A percentile compares a stretch with the other conserved stretches of the same genome.
These are phyloP conservation scores for Fusarium sambucinum DNA, from an alignment of 2,329 filamentous ascomycete species.

Conservation along the genomic window DNA sequence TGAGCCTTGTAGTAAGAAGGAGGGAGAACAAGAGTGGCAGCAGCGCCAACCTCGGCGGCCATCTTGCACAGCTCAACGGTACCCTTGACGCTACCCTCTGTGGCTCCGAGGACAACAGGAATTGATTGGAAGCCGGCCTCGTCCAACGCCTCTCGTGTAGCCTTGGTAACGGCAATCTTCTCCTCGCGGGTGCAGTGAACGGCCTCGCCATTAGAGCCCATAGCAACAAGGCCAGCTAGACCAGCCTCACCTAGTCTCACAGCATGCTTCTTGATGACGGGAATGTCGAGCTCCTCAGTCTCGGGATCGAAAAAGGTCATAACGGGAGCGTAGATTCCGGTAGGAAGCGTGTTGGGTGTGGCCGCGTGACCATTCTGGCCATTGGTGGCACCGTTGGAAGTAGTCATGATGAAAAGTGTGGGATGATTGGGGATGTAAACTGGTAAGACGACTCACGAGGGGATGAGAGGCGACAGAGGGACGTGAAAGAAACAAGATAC, in stretches of 20 bases:
- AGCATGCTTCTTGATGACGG: slow-evolving; percentile 83
- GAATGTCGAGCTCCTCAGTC: slow-evolving; percentile 86
- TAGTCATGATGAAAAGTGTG: slow-evolving; percentile 43
- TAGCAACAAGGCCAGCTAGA: slow-evolving; percentile 83
- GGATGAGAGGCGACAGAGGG: slow-evolving; percentile 14
- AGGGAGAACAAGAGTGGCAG: slow-evolving; percentile 83
- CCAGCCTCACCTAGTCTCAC: slow-evolving; percentile 81
- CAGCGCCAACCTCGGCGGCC: slow-evolving; percentile 76
- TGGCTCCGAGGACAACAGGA: slow-evolving; percentile 86
- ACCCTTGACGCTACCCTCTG: slow-evolving; percentile 82
- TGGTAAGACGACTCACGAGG: neutral
- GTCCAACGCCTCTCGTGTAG: slow-evolving; percentile 85
- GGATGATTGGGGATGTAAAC: neutral
- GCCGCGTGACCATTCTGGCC: slow-evolving; percentile 46
- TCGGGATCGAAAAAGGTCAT: slow-evolving; percentile 90
- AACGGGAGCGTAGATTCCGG: slow-evolving; percentile 88
- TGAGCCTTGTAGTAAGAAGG: slow-evolving; percentile 86
- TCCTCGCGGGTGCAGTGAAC: slow-evolving; percentile 85
- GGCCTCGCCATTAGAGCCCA: slow-evolving; percentile 93
- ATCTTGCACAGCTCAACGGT: slow-evolving; percentile 81
- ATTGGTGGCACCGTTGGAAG: slow-evolving; percentile 40
- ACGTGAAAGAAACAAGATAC: slow-evolving; percentile 14
- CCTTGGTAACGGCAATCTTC: slow-evolving; percentile 78
- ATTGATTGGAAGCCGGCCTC: slow-evolving; percentile 79
- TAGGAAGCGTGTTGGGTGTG: slow-evolving; percentile 71